phyloP scores from a whole-genome alignment of 1,284 basidiomycete genomes.

The Ganoderma multipileum region DNA sequence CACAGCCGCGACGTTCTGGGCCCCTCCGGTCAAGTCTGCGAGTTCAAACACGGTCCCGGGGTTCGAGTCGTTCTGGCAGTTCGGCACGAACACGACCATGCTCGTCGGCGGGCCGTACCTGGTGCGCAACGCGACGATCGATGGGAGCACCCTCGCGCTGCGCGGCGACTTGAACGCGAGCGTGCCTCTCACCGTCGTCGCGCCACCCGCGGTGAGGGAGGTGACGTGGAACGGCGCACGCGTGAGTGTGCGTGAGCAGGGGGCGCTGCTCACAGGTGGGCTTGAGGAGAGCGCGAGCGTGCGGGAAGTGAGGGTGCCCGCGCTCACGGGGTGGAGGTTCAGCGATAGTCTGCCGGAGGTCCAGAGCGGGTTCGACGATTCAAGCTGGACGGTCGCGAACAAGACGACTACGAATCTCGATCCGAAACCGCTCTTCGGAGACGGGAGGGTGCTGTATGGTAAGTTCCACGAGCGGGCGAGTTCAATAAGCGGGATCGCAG shows the following conservation, averaged over 20 bases:
- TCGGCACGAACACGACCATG: conserved; percentile 58
- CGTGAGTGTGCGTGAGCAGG: conserved; percentile 46
- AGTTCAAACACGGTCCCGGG: conserved; percentile 28
- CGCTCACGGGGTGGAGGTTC: conserved; percentile 70
- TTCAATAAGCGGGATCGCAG: background rate
- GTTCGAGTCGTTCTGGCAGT: conserved; percentile 54
- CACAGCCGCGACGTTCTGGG: conserved; percentile 67
- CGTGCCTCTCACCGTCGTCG: conserved; percentile 56
- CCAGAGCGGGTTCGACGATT: conserved; percentile 60
- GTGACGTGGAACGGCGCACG: conserved; percentile 76
- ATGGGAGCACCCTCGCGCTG: conserved; percentile 45
- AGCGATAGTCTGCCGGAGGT: conserved; percentile 78
- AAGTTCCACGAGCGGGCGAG: background rate
- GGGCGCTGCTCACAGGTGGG: conserved; percentile 34
- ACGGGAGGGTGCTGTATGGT: conserved; percentile 73
- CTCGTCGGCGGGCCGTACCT: conserved; percentile 63
- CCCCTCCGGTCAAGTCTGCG: conserved; percentile 48
- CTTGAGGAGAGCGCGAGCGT: conserved; percentile 28
- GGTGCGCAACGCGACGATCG: conserved; percentile 52
- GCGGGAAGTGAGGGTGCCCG: conserved; percentile 40
- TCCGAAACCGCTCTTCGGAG: conserved; percentile 70
- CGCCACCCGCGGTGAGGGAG: conserved; percentile 52
- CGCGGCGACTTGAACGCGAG: conserved; percentile 55
- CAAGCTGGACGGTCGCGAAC: conserved; percentile 68
- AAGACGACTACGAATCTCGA: conserved; percentile 78